Evolutionary conservation across 1,284 basidiomycete genomes (phyloP).

Genomic region (Schizophyllum amplum): DNA sequence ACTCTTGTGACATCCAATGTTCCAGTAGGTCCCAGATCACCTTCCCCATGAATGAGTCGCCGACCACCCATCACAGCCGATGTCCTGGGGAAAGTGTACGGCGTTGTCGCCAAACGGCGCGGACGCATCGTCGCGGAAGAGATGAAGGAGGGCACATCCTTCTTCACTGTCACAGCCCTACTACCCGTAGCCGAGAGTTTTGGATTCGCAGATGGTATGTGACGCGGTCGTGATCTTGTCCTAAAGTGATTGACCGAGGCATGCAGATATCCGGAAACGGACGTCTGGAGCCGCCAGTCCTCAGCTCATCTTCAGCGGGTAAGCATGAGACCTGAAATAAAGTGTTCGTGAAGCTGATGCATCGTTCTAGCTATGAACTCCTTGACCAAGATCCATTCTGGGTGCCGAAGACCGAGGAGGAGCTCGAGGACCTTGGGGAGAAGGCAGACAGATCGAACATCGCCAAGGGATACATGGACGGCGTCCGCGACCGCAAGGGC

Average conservation of each 20-base stretch:
- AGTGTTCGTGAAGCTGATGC: not conserved
- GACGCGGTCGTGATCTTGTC: slow-evolving; percentile 5
- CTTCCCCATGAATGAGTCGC: not conserved
- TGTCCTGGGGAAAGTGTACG: slow-evolving; percentile 96
- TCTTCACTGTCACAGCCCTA: slow-evolving; percentile 87
- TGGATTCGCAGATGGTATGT: slow-evolving; percentile 89
- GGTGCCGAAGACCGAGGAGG: slow-evolving; percentile 98
- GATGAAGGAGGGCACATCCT: slow-evolving; percentile 97
- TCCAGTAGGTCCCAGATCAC: slow-evolving; percentile 61
- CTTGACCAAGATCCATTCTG: slow-evolving; percentile 96
- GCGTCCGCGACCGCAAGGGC: slow-evolving; percentile 88
- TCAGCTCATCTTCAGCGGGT: slow-evolving; percentile 95
- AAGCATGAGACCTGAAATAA: slow-evolving; percentile 20
- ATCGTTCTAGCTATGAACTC: slow-evolving; percentile 69
- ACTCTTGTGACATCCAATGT: slow-evolving; percentile 97
- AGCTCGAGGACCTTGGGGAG: slow-evolving; percentile 94
- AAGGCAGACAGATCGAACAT: slow-evolving; percentile 92
- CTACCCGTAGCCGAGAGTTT: slow-evolving; percentile 97
- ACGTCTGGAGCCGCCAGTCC: slow-evolving; percentile 97
- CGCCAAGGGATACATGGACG: slow-evolving; percentile 93
- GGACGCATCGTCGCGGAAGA: slow-evolving; percentile 94
- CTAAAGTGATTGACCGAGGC: slow-evolving; percentile 1
- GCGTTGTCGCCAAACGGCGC: slow-evolving; percentile 84
- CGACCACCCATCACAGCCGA: slow-evolving; percentile 54
- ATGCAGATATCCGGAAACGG: slow-evolving; percentile 85